These are phyloP conservation scores for Pleurotus salmoneostramineus DNA, from an alignment of 768 basidiomycete species.

Conservation along the genomic window DNA sequence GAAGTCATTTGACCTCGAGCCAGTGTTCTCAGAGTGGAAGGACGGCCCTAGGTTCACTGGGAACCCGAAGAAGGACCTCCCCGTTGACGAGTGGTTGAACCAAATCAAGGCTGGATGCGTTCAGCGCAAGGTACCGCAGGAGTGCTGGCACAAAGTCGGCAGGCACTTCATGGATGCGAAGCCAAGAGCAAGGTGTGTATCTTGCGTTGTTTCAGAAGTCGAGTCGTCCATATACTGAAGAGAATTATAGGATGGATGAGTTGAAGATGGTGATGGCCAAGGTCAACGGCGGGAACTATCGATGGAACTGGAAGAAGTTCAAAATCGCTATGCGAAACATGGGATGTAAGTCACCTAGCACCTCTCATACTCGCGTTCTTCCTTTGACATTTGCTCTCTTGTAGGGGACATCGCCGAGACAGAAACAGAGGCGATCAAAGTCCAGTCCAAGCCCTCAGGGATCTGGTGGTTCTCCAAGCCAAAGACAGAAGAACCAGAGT, in stretches of 20 bases:
- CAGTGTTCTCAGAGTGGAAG: constrained; percentile 61
- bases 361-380: not conserved
- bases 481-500: constrained; percentile 3
- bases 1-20: constrained; percentile 72
- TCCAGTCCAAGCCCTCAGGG: constrained; percentile 47
- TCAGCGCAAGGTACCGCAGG: constrained; percentile 68
- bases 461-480: constrained; percentile 33
- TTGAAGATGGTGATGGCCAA: constrained; percentile 71
- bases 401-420: constrained; percentile 66
- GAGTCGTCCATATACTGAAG: too few relatives aligned
- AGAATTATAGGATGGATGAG: constrained; percentile 46
- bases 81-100: constrained; percentile 72
- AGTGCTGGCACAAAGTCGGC: constrained; percentile 80
- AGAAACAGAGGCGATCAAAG: constrained; percentile 58
- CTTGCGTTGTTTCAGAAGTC: not conserved
- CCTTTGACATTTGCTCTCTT: not conserved
- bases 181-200: constrained; percentile 51
- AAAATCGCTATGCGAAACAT: constrained; percentile 75
- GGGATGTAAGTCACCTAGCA: constrained; percentile 57
- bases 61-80: constrained; percentile 61
- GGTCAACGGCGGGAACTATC: constrained; percentile 72
- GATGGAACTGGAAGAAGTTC: constrained; percentile 84
- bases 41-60: constrained; percentile 67
- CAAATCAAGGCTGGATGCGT: constrained; percentile 69
- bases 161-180: constrained; percentile 72